Evolutionary conservation across 2,329 filamentous ascomycete genomes (phyloP).

Genomic region (Aspergillus caelatus): DNA sequence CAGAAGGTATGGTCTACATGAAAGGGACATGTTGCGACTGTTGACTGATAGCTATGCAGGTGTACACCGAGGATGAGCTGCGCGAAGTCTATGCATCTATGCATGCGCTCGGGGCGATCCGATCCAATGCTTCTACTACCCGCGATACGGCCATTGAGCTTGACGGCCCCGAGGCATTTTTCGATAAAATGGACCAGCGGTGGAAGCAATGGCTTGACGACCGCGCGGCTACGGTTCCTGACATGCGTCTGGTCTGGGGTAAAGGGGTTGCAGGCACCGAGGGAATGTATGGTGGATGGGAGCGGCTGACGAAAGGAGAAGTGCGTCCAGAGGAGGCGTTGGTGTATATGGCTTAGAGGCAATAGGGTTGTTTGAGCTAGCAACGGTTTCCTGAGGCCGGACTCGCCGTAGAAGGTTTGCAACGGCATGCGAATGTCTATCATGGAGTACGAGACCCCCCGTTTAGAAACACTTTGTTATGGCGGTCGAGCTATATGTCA

Average conservation of each 20-base stretch:
- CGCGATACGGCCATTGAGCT: slow-evolving; percentile 8
- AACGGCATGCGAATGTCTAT: neutral
- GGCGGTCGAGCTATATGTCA: neutral
- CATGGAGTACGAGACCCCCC: neutral
- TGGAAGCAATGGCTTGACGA: slow-evolving; percentile 16
- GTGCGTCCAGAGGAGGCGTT: slow-evolving; percentile 12
- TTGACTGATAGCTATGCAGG: slow-evolving; percentile 3
- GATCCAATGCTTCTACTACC: slow-evolving; percentile 14
- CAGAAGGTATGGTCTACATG: slow-evolving; percentile 7
- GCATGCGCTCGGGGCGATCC: slow-evolving; percentile 10
- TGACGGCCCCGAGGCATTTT: slow-evolving; percentile 6
- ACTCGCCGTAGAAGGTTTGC: neutral
- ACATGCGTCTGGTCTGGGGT: slow-evolving; percentile 10
- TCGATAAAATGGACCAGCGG: neutral
- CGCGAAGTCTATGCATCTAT: slow-evolving; percentile 1
- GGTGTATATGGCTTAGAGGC: slow-evolving; percentile 10
- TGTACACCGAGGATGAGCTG: slow-evolving; percentile 11
- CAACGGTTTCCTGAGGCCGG: neutral
- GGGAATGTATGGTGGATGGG: slow-evolving; percentile 12
- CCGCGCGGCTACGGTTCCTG: slow-evolving; percentile 1
- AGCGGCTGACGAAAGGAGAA: slow-evolving; percentile 3
- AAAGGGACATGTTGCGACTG: neutral
- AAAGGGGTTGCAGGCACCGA: slow-evolving; percentile 11
- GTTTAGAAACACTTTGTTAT: neutral
- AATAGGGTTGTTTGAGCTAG: no score